Evolutionary conservation across 2,329 filamentous ascomycete genomes (phyloP).

Genomic region (Xylariaceae sp.): DNA sequence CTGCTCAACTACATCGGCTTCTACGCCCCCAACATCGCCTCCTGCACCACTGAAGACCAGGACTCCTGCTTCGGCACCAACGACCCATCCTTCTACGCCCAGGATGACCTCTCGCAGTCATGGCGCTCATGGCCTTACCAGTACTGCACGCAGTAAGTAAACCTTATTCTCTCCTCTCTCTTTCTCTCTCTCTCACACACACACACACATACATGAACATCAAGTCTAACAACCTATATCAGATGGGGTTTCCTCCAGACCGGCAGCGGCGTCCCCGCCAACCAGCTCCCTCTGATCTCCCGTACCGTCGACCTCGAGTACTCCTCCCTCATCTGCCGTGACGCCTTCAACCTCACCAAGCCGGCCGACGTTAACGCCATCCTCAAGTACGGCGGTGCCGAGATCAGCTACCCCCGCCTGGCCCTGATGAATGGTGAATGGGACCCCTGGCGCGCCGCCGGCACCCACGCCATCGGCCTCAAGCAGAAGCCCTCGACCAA

Average conservation of each 20-base stretch:
- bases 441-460: slow-evolving; percentile 75
- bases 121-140: slow-evolving; percentile 49
- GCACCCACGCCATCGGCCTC: slow-evolving; percentile 61
- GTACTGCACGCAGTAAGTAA: slow-evolving; percentile 47
- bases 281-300: slow-evolving; percentile 64
- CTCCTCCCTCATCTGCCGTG: slow-evolving; percentile 54
- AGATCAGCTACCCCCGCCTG: slow-evolving; percentile 67
- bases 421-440: slow-evolving; percentile 72
- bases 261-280: slow-evolving; percentile 60
- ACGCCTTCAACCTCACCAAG: slow-evolving; percentile 63
- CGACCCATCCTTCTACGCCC: slow-evolving; percentile 32
- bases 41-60: slow-evolving; percentile 26
- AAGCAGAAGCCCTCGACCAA: slow-evolving; percentile 44
- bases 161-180: background rate
- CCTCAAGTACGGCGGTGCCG: slow-evolving; percentile 71
- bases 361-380: slow-evolving; percentile 59
- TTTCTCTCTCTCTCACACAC: background rate
- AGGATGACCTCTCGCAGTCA: slow-evolving; percentile 35
- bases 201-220: background rate
- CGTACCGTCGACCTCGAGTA: slow-evolving; percentile 62
- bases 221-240: slow-evolving; percentile 3
- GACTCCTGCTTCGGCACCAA: slow-evolving; percentile 36
- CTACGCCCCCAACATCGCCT: slow-evolving; percentile 27
- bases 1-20: slow-evolving; percentile 51
- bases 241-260: slow-evolving; percentile 77